Evolutionary conservation across 192 early-diverging fungal genomes (phyloP), one percentile per base, ranked within the genome.

Genomic region (Entomortierella chlamydospora): DNA sequence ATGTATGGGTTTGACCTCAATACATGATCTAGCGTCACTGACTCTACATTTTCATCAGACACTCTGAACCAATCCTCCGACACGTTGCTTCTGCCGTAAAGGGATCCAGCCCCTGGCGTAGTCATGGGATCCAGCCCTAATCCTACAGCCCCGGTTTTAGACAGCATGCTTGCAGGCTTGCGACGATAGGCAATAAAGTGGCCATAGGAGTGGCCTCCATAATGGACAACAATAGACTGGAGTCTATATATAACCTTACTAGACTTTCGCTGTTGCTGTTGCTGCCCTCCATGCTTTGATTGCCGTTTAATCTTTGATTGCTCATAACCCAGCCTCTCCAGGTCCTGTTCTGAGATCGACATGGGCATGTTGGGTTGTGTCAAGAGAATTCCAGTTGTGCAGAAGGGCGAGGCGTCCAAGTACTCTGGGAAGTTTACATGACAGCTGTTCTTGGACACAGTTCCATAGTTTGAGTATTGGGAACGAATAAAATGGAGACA

Each of bases 401-500:
- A 88, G 51, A 88, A 97, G 0, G 88, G 85, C 22, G 88, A 81
- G 23, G 96, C 51, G 68, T 96, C 92, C 58, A 98, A 82, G 50
- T 87, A 88, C 65, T 96, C 93, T 11, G 89, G 88, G 59, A 95
- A 96, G n/a, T 83, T 64, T 45, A 98, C 86, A 26, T 91, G 92
- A 73, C 93, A 91, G 59, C 89, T 88, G 67, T 96, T 96, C 82
- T 96, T 98, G 45, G 90, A 85, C 0, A 86, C 81, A 22, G 90
- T 88, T 26, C 95, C 94, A 25, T 88, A 90, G 10, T 91, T 85
- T 20, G 87, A 84, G 55, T 90, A 92, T 8, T 92, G 87, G 4
- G 93, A 95, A 5, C 96, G 93, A 60, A 93, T 89, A 63, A 98
- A 89, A 54, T 96, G 95, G 2, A 98, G 87, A 59, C 91, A 93